Evolutionary conservation across 2,329 filamentous ascomycete genomes (phyloP).

Genomic region (Passalora sequoiae): DNA sequence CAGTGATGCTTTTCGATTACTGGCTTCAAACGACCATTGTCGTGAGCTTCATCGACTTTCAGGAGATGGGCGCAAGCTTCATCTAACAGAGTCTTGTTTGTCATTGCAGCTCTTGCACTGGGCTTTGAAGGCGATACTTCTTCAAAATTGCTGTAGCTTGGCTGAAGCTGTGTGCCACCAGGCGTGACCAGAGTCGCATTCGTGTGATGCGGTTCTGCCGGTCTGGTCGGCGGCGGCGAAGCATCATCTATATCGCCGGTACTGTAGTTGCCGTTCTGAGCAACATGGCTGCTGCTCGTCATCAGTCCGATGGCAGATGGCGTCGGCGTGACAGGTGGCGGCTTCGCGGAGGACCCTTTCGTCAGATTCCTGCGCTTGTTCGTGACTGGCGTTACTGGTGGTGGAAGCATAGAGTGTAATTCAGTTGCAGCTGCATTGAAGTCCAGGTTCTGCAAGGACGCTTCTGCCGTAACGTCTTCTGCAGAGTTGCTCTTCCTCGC

Average conservation of each 20-base stretch:
- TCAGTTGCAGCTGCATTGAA: slow-evolving; percentile 8
- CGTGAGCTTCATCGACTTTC: slow-evolving; percentile 51
- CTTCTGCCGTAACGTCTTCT: slow-evolving; percentile 15
- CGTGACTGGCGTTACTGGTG: slow-evolving; percentile 26
- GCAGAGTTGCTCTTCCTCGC: slow-evolving; percentile 20
- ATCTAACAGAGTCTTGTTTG: slow-evolving; percentile 60
- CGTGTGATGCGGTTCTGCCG: slow-evolving; percentile 59
- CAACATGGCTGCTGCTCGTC: slow-evolving; percentile 31
- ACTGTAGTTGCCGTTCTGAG: slow-evolving; percentile 32
- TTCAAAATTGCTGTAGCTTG: slow-evolving; percentile 40
- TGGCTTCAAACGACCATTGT: slow-evolving; percentile 56
- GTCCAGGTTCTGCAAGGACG: slow-evolving; percentile 12
- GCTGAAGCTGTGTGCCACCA: slow-evolving; percentile 59
- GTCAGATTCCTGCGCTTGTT: slow-evolving; percentile 29
- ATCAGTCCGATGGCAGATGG: slow-evolving; percentile 47
- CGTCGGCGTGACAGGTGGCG: slow-evolving; percentile 44
- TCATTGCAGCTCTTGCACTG: slow-evolving; percentile 35
- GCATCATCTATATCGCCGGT: slow-evolving; percentile 39
- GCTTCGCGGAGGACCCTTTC: slow-evolving; percentile 20
- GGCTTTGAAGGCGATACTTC: slow-evolving; percentile 34
- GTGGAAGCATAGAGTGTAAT: slow-evolving; percentile 28
- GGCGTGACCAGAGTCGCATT: slow-evolving; percentile 70
- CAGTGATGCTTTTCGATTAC: slow-evolving; percentile 73
- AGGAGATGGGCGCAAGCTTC: slow-evolving; percentile 72
- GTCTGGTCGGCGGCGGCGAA: slow-evolving; percentile 39